Percentiles rank a stretch among this genome's conserved stretches.
Evolutionary conservation across 805 yeast genomes (phyloP).

Genomic region (Metschnikowia gelsemii): DNA sequence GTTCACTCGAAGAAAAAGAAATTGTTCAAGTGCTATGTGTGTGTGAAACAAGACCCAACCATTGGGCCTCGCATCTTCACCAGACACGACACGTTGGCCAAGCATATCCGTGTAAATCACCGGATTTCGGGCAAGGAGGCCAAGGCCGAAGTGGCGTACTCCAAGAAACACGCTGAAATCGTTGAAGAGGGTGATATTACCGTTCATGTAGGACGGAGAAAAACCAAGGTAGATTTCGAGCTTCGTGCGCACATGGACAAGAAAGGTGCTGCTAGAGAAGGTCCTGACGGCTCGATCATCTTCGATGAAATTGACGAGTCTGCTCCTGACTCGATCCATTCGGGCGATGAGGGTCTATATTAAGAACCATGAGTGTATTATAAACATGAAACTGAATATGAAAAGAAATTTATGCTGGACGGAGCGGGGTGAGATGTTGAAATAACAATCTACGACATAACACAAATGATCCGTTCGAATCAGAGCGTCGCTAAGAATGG

Average conservation of each 20-base stretch:
- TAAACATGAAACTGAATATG: too few relatives aligned
- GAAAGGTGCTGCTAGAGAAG: slow-evolving; percentile 22
- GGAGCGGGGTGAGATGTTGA: too few relatives aligned
- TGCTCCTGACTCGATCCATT: slow-evolving; percentile 18
- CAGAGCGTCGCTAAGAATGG: too few relatives aligned
- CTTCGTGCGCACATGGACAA: slow-evolving; percentile 46
- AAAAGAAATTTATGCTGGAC: too few relatives aligned
- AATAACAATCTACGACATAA: too few relatives aligned
- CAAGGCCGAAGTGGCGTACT: slow-evolving; percentile 46
- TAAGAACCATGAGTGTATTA: too few relatives aligned
- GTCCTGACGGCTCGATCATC: slow-evolving; percentile 17
- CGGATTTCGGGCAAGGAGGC: slow-evolving; percentile 48
- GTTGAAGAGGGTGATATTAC: slow-evolving; percentile 50
- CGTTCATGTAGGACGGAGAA: slow-evolving; percentile 46
- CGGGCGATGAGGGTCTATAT: slow-evolving; percentile 11
- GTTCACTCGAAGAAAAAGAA: slow-evolving; percentile 88
- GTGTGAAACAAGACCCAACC: slow-evolving; percentile 66
- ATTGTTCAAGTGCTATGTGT: slow-evolving; percentile 80
- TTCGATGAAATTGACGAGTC: slow-evolving; percentile 19
- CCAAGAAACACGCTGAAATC: slow-evolving; percentile 46
- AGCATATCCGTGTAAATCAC: slow-evolving; percentile 66
- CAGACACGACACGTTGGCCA: slow-evolving; percentile 89
- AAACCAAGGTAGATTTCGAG: slow-evolving; percentile 47
- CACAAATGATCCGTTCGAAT: too few relatives aligned
- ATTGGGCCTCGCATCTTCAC: slow-evolving; percentile 76